Percentiles rank a stretch among this genome's conserved stretches.
Conservation (phyloP, 306 rosid genomes). For the Sindora glabra region DNA sequence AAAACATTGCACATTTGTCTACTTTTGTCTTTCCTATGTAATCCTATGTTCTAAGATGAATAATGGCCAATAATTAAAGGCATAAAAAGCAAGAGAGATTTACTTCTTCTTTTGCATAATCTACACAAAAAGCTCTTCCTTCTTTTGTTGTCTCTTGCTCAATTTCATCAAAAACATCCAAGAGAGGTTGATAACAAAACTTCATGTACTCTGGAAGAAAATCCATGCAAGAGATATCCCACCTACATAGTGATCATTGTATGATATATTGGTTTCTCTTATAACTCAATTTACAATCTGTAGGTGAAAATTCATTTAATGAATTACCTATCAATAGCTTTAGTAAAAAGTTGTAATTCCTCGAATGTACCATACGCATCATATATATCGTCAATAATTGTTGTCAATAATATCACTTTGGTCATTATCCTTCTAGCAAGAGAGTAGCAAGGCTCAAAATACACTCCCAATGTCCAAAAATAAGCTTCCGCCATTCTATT, state of each 20-base stretch:
- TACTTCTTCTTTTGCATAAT: constrained; percentile 20
- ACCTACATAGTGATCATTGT: no score
- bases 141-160: not conserved
- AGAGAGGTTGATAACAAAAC: not conserved
- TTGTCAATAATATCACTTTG: no score
- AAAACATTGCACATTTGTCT: not conserved
- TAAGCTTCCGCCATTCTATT: constrained; percentile 31
- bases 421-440: constrained; percentile 7
- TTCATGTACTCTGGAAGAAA: not conserved
- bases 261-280: no score
- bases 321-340: constrained; percentile 42
- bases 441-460: constrained; percentile 16
- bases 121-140: not conserved
- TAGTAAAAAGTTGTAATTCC: constrained; percentile 26
- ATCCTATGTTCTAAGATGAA: no score
- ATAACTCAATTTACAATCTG: no score
- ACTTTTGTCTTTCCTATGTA: no score
- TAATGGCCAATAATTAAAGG: not conserved
- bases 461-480: constrained; percentile 27
- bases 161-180: constrained; percentile 10
- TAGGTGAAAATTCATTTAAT: no score
- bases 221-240: not conserved
- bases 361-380: constrained; percentile 38
- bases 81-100: not conserved
- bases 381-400: constrained; percentile 29